These are phyloP conservation scores for Helichrysum umbraculigerum DNA, from an alignment of 129 eudicot species.

Conservation along the genomic window DNA sequence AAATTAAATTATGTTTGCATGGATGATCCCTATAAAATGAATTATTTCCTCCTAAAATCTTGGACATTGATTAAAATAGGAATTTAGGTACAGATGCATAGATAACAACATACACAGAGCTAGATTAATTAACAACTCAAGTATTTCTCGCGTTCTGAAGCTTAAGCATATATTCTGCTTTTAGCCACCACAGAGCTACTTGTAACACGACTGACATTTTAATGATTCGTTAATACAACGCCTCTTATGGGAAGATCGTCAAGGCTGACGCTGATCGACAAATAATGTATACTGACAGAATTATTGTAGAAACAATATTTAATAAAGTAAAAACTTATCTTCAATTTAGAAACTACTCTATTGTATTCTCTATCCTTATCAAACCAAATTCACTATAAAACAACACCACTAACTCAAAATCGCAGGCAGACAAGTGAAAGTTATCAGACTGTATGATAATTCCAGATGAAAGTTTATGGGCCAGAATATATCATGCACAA, in stretches of 20 bases:
- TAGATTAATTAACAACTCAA: too few relatives aligned
- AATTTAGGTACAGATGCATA: too few relatives aligned
- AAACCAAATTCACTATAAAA: constrained; percentile 1
- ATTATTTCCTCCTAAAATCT: too few relatives aligned
- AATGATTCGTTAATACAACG: neutral
- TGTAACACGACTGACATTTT: neutral
- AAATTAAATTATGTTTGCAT: neutral
- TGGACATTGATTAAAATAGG: too few relatives aligned
- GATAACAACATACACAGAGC: too few relatives aligned
- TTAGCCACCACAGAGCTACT: neutral
- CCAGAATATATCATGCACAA: neutral
- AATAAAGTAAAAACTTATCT: neutral
- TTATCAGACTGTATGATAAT: neutral
- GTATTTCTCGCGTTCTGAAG: too few relatives aligned
- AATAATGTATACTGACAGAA: neutral
- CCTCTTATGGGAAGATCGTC: neutral
- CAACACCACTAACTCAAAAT: constrained; percentile 1
- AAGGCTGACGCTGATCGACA: neutral
- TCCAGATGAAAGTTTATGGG: neutral
- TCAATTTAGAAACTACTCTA: neutral
- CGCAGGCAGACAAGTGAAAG: constrained; percentile 5
- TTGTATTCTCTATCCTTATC: neutral
- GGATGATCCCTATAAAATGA: neutral
- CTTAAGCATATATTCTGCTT: too few relatives aligned
- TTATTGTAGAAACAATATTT: neutral